Percentiles rank a stretch among this genome's conserved stretches.
Conservation (phyloP, 139 green algal genomes). For the Chlorella sorokiniana region DNA sequence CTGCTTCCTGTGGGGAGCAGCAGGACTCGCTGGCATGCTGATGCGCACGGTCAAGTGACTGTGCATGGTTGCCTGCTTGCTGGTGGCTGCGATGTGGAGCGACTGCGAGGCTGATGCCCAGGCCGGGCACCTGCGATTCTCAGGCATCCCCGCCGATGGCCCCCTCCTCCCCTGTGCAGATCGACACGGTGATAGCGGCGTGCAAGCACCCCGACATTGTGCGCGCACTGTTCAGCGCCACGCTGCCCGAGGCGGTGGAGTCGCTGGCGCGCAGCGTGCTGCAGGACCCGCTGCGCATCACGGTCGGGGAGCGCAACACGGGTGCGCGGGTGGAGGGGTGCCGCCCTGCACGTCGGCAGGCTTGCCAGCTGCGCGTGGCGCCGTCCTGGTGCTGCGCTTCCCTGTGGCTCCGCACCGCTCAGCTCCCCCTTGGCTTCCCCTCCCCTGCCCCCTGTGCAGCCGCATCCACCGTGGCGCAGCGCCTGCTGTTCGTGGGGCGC, state of each 20-base stretch:
- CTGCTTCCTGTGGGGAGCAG: background rate
- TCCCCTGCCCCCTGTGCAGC: conserved; percentile 20
- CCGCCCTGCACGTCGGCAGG: background rate
- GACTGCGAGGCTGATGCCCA: too few relatives aligned
- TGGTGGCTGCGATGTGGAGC: background rate
- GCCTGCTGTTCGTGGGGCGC: conserved; percentile 89
- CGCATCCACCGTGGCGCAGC: conserved; percentile 76
- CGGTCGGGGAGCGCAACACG: conserved; percentile 76
- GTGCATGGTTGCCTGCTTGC: background rate
- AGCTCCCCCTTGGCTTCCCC: background rate
- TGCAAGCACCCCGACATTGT: conserved; percentile 64
- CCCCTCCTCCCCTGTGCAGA: conserved; percentile 14
- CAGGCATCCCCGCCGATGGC: background rate
- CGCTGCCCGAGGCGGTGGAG: conserved; percentile 91
- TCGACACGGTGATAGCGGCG: conserved; percentile 82
- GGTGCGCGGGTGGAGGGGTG: conserved; percentile 15
- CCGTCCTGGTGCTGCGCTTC: background rate
- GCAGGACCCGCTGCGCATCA: conserved; percentile 85
- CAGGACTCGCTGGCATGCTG: background rate
- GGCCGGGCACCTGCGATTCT: too few relatives aligned
- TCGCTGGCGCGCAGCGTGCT: conserved; percentile 84
- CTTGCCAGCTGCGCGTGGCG: too few relatives aligned
- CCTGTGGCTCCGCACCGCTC: background rate
- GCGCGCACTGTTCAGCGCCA: conserved; percentile 87
- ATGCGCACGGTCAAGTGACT: too few relatives aligned